These are phyloP conservation scores for Beauveria rudraprayagi DNA, from an alignment of 2,329 filamentous ascomycete genomes.

Conservation along the genomic window DNA sequence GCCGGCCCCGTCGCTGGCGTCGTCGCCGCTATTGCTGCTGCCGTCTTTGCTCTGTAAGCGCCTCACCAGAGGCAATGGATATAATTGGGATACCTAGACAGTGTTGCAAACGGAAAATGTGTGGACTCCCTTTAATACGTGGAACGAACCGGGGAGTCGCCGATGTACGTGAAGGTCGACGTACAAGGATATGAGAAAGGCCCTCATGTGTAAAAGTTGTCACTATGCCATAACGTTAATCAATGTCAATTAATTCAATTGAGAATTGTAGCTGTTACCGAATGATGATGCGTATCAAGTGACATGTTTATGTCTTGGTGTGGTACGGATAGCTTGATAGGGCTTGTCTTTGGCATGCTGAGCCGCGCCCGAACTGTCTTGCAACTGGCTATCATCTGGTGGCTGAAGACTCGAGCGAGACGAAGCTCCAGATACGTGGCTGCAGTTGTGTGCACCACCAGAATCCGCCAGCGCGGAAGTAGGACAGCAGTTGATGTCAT, in stretches of 20 bases:
- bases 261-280: background rate
- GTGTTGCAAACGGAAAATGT: background rate
- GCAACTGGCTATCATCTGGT: background rate
- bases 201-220: slow-evolving; percentile 3
- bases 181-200: background rate
- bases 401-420: background rate
- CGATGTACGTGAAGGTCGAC: background rate
- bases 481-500: too few relatives aligned
- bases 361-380: background rate
- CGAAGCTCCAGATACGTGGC: too few relatives aligned
- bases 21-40: slow-evolving; percentile 24
- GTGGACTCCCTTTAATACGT: slow-evolving; percentile 7
- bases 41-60: slow-evolving; percentile 25
- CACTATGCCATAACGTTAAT: slow-evolving; percentile 6
- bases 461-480: too few relatives aligned
- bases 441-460: too few relatives aligned
- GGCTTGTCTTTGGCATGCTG: background rate
- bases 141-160: background rate
- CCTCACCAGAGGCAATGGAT: background rate
- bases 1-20: slow-evolving; percentile 21
- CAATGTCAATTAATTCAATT: background rate
- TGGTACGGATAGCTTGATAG: background rate
- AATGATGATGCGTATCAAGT: background rate
- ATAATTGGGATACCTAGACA: background rate
- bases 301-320: background rate